These are phyloP conservation scores for Lepidium campestre DNA, from an alignment of 441 rosid species.

Conservation along the genomic window DNA sequence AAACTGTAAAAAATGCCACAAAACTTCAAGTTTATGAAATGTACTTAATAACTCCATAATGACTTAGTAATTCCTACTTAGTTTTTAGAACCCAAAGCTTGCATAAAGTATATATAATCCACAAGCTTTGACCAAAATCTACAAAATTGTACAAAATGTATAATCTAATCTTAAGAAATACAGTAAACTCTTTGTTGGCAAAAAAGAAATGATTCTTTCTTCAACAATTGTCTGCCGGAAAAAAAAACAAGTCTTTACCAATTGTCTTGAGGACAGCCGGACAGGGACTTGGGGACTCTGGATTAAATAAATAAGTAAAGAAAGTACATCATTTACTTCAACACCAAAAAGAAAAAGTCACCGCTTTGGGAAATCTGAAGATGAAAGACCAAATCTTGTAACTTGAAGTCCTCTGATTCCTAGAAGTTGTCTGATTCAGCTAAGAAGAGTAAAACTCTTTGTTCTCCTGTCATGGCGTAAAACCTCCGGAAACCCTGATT, in stretches of 20 bases:
- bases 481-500: constrained; percentile 2
- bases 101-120: too few species aligned
- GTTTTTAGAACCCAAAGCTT: too few species aligned
- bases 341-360: neutral
- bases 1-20: too few species aligned
- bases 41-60: too few species aligned
- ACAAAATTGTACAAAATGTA: too few species aligned
- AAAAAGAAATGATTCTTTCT: too few species aligned
- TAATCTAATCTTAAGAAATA: too few species aligned
- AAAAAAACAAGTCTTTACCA: constrained; percentile 3
- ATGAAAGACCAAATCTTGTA: constrained; percentile 5
- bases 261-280: neutral
- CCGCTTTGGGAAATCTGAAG: neutral
- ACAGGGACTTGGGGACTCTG: neutral
- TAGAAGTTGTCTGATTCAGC: neutral
- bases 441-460: neutral
- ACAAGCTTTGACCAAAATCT: too few species aligned
- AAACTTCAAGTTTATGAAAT: too few species aligned
- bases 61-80: too few species aligned
- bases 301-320: neutral
- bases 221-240: too few species aligned
- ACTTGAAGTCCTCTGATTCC: neutral
- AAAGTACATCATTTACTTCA: neutral
- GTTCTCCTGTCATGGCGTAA: constrained; percentile 8
- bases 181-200: too few species aligned